Percentiles rank a stretch among this genome's conserved stretches.
Evolutionary conservation across 2,329 filamentous ascomycete species (phyloP).

Genomic region (Exophiala phaeomuriformis): DNA sequence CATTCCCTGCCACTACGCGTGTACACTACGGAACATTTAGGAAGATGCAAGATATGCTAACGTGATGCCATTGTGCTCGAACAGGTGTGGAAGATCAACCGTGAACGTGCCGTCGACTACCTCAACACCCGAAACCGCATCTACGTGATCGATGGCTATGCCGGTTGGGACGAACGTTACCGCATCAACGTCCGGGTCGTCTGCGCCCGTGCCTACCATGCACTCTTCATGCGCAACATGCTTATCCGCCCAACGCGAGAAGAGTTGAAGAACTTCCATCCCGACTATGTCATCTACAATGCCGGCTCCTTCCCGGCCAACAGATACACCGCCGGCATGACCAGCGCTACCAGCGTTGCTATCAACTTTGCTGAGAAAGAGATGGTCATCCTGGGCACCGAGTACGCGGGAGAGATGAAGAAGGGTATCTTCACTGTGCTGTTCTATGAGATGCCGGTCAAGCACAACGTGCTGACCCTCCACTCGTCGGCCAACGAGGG

Average conservation of each 20-base stretch:
- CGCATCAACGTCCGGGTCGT: conserved; percentile 95
- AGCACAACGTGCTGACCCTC: conserved; percentile 96
- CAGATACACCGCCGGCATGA: conserved; percentile 97
- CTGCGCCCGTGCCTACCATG: conserved; percentile 98
- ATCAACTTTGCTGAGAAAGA: conserved; percentile 99
- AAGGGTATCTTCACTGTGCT: conserved; percentile 98
- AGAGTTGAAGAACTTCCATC: conserved; percentile 95
- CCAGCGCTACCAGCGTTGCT: conserved; percentile 90
- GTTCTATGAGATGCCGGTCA: conserved; percentile 99
- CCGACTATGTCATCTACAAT: conserved; percentile 99
- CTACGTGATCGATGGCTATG: conserved; percentile 95
- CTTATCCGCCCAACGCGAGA: conserved; percentile 86
- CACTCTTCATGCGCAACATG: conserved; percentile 99
- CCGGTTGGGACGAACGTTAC: conserved; percentile 98
- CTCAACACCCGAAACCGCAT: conserved; percentile 98
- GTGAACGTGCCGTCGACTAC: conserved; percentile 97
- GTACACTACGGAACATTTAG: conserved; percentile 2
- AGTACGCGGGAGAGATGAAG: conserved; percentile 97
- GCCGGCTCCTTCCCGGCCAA: conserved; percentile 97
- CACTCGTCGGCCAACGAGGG: conserved; percentile 99
- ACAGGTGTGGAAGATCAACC: conserved; percentile 99
- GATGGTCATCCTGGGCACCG: conserved; percentile 99
- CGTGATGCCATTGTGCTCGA: background rate
- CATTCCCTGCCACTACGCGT: background rate
- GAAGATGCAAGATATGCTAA: conserved; percentile 9